These are phyloP conservation scores for Cyberlindnera xishuangbannaensis DNA, from an alignment of 805 yeast genomes.

Conservation along the genomic window DNA sequence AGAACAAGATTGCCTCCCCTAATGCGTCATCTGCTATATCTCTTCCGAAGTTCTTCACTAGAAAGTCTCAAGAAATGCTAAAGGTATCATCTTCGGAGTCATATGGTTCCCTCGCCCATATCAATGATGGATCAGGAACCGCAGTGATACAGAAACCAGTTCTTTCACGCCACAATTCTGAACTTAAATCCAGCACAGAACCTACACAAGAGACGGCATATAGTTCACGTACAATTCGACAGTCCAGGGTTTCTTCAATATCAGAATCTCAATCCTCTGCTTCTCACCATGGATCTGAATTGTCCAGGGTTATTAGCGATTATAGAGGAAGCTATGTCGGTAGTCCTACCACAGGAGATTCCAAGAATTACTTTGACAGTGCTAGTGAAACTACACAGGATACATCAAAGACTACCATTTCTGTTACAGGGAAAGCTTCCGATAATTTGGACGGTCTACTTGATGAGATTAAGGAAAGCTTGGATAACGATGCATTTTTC, in stretches of 20 bases:
- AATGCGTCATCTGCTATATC: slow-evolving; percentile 21
- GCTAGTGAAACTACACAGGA: slow-evolving; percentile 15
- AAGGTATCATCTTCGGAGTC: slow-evolving; percentile 22
- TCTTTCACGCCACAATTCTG: slow-evolving; percentile 10
- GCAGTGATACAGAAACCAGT: slow-evolving; percentile 1
- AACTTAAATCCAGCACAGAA: slow-evolving; percentile 8
- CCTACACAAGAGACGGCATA: slow-evolving; percentile 21
- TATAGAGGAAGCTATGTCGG: slow-evolving; percentile 18
- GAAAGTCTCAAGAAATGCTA: no score
- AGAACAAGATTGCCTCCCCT: slow-evolving; percentile 10
- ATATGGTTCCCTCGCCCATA: slow-evolving; percentile 19
- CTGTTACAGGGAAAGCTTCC: slow-evolving; percentile 3
- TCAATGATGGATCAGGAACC: slow-evolving; percentile 23
- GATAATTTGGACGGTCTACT: slow-evolving; percentile 17
- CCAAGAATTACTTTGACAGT: slow-evolving; percentile 11
- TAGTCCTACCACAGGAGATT: slow-evolving; percentile 6
- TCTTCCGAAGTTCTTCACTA: slow-evolving; percentile 20
- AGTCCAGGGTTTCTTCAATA: slow-evolving; percentile 3
- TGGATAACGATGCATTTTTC: slow-evolving; percentile 9
- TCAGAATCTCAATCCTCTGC: slow-evolving; percentile 5
- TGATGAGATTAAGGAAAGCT: slow-evolving; percentile 21
- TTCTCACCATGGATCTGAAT: slow-evolving; percentile 2
- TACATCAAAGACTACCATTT: slow-evolving; percentile 8
- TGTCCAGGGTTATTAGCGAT: slow-evolving; percentile 14
- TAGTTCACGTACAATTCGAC: slow-evolving; percentile 17